Percentiles rank a stretch among this genome's conserved stretches.
Conservation (phyloP, 2,329 filamentous ascomycete species). For the Diplodia mutila region DNA sequence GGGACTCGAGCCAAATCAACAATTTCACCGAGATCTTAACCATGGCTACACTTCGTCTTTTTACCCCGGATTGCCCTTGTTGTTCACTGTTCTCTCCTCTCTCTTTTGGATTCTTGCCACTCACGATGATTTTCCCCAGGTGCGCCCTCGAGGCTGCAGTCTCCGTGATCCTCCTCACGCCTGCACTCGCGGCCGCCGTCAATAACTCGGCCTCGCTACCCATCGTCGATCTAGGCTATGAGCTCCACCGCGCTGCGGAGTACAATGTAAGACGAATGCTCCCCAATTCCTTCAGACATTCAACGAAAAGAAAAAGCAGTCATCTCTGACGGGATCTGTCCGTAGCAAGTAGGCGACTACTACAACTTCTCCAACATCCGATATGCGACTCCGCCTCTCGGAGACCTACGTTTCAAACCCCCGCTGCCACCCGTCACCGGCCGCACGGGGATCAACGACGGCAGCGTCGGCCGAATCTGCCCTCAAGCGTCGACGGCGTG, state of each 20-base stretch:
- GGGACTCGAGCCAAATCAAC: background rate
- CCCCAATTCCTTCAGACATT: too few species aligned
- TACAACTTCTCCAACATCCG: slow-evolving; percentile 63
- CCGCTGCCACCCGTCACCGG: slow-evolving; percentile 50
- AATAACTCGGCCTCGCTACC: slow-evolving; percentile 38
- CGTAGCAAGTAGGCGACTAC: slow-evolving; percentile 42
- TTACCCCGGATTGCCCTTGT: background rate
- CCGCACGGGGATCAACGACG: slow-evolving; percentile 51
- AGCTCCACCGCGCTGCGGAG: slow-evolving; percentile 53
- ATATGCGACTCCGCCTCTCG: slow-evolving; percentile 58
- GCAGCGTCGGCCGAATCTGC: slow-evolving; percentile 36
- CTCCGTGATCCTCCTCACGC: background rate
- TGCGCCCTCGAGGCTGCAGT: background rate
- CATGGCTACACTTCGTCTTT: background rate
- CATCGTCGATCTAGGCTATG: slow-evolving; percentile 58
- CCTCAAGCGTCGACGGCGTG: background rate
- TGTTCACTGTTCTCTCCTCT: background rate
- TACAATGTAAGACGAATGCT: slow-evolving; percentile 45
- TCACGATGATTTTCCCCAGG: background rate
- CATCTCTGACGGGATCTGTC: background rate
- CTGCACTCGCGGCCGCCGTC: background rate
- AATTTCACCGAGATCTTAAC: background rate
- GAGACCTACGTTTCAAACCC: slow-evolving; percentile 54
- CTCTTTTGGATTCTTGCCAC: background rate
- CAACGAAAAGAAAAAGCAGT: too few species aligned